Conservation (phyloP, 108 stramenopile species). For the Pseudonitzschia multistriata region DNA sequence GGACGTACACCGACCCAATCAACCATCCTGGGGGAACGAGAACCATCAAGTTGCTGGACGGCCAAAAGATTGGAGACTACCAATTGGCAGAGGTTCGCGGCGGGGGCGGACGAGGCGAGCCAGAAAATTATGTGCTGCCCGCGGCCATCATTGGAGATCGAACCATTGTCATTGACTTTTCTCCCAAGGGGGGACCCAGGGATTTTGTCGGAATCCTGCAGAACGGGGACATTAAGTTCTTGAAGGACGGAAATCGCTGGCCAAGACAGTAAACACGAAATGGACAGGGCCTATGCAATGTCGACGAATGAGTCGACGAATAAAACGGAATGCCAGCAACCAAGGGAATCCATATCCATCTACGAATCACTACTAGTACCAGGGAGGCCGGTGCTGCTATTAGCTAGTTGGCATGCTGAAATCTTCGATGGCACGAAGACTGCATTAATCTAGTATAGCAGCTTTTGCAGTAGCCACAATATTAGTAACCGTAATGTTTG, state of each 20-base stretch:
- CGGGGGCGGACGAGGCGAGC: conserved; percentile 56
- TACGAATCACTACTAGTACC: no score
- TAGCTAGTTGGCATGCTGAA: no score
- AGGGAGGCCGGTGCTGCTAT: no score
- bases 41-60: conserved; percentile 41
- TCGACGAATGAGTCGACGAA: no score
- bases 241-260: conserved; percentile 57
- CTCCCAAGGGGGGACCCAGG: conserved; percentile 49
- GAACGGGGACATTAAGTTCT: conserved; percentile 46
- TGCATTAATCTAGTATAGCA: no score
- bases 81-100: conserved; percentile 44
- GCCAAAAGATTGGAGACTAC: conserved; percentile 40
- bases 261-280: conserved; percentile 26
- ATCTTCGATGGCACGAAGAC: no score
- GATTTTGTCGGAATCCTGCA: conserved; percentile 59
- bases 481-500: no score
- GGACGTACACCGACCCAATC: conserved; percentile 54
- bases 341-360: no score
- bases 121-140: conserved; percentile 44
- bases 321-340: no score
- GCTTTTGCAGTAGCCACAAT: no score
- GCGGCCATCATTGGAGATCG: conserved; percentile 52
- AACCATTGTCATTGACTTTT: conserved; percentile 55
- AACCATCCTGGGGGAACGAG: conserved; percentile 64
- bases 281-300: no score